Evolutionary conservation across 2,329 filamentous ascomycete species (phyloP).

Genomic region (Incumbomyces lentus): DNA sequence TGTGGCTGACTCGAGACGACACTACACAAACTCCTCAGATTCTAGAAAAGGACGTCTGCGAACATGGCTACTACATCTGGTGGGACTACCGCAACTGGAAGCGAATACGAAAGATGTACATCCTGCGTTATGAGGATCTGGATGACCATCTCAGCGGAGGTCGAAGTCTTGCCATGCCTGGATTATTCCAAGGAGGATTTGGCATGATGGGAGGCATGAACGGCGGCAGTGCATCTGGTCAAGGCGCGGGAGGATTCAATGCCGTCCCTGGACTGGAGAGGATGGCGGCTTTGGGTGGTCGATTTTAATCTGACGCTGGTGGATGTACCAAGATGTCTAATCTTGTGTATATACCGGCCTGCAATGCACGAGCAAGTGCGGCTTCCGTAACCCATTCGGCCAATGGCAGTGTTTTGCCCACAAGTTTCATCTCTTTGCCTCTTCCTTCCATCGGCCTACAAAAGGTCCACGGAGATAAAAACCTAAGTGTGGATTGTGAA

Average conservation of each 20-base stretch:
- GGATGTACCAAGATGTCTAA: too few relatives aligned
- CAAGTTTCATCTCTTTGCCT: too few relatives aligned
- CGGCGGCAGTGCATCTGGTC: neutral
- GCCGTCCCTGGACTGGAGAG: constrained; percentile 20
- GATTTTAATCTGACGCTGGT: constrained; percentile 9
- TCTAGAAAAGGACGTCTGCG: constrained; percentile 37
- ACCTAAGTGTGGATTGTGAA: too few relatives aligned
- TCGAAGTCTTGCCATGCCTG: constrained; percentile 1
- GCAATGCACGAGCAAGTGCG: too few relatives aligned
- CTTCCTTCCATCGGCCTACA: too few relatives aligned
- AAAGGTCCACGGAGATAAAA: too few relatives aligned
- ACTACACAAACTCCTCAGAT: constrained; percentile 38
- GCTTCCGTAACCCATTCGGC: too few relatives aligned
- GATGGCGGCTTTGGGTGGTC: constrained; percentile 17
- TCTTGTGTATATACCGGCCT: too few relatives aligned
- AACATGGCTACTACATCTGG: constrained; percentile 42
- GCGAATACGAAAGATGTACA: constrained; percentile 40
- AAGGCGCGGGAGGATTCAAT: constrained; percentile 16
- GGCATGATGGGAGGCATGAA: constrained; percentile 7
- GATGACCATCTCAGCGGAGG: constrained; percentile 30
- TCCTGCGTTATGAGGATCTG: constrained; percentile 40
- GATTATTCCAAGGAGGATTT: constrained; percentile 2
- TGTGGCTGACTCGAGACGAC: constrained; percentile 42
- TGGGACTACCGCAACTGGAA: constrained; percentile 42
- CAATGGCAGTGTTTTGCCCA: too few relatives aligned